phyloP scores from a whole-genome alignment of 148 eudicot species.

The Cornus suecica region DNA sequence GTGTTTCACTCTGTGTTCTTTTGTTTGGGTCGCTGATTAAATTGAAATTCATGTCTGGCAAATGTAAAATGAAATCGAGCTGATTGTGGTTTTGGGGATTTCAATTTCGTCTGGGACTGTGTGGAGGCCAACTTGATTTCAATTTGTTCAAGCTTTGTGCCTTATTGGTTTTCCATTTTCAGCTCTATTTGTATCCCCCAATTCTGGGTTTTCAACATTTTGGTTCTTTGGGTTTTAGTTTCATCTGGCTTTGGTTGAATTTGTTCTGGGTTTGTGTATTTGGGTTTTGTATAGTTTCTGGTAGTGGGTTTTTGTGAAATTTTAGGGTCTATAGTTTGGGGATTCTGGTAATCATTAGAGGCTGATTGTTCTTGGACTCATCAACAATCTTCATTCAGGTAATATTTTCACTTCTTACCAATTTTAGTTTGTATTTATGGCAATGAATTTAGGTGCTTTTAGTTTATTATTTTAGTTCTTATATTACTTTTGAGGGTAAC shows the following conservation, averaged over 20 bases:
- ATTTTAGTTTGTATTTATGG: background rate
- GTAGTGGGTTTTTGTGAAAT: background rate
- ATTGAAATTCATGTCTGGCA: background rate
- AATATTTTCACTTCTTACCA: background rate
- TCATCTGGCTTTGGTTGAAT: background rate
- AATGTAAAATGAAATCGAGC: background rate
- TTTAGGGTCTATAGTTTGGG: background rate
- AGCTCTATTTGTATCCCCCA: background rate
- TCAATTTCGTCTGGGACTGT: background rate
- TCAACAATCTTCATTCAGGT: background rate
- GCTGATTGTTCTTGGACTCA: background rate
- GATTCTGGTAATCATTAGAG: background rate
- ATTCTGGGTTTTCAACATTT: background rate
- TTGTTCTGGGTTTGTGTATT: background rate
- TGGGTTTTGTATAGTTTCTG: background rate
- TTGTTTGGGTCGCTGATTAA: background rate
- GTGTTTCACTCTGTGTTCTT: background rate
- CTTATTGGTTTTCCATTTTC: background rate
- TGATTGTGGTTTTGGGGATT: background rate
- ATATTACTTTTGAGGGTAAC: background rate
- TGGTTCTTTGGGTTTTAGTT: background rate
- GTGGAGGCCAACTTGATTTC: background rate
- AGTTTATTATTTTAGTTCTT: background rate
- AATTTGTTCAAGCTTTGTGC: background rate
- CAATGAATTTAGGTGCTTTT: background rate